phyloP scores from a whole-genome alignment of 192 early-diverging fungal genomes.

The Powellomyces hirtus region DNA sequence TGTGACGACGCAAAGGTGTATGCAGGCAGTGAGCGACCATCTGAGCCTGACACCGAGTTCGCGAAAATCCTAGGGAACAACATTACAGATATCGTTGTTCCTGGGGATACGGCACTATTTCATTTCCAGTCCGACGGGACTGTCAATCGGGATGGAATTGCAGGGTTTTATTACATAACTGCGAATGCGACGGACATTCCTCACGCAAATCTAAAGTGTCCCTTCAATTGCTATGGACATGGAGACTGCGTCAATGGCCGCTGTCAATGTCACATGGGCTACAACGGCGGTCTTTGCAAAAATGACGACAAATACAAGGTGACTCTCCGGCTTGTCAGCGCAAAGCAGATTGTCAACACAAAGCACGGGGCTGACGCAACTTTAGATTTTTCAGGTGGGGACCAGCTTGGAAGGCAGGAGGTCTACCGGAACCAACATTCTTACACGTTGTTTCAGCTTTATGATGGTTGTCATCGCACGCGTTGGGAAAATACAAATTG shows the following conservation, averaged over 20 bases:
- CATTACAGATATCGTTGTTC: not conserved
- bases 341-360: too few relatives aligned
- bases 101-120: not conserved
- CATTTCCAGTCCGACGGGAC: slow-evolving; percentile 17
- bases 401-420: too few relatives aligned
- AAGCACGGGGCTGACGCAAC: too few relatives aligned
- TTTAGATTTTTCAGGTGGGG: too few relatives aligned
- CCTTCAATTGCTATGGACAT: slow-evolving; percentile 23
- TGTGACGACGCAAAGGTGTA: slow-evolving; percentile 16
- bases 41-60: not conserved
- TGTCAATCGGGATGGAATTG: slow-evolving; percentile 24
- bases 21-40: not conserved
- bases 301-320: slow-evolving; percentile 17
- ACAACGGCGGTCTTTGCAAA: slow-evolving; percentile 13
- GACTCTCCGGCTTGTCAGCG: too few relatives aligned
- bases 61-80: not conserved
- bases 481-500: slow-evolving; percentile 8
- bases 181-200: not conserved
- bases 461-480: slow-evolving; percentile 11
- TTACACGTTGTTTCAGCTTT: slow-evolving; percentile 3
- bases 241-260: slow-evolving; percentile 15
- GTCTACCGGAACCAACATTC: too few relatives aligned
- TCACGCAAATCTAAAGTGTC: slow-evolving; percentile 1
- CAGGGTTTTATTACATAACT: slow-evolving; percentile 12
- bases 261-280: slow-evolving; percentile 18